A percentile compares a stretch with the other conserved stretches of the same genome.
Evolutionary conservation across 495 filamentous ascomycete species (phyloP).

Genomic region (Evernia prunastri): DNA sequence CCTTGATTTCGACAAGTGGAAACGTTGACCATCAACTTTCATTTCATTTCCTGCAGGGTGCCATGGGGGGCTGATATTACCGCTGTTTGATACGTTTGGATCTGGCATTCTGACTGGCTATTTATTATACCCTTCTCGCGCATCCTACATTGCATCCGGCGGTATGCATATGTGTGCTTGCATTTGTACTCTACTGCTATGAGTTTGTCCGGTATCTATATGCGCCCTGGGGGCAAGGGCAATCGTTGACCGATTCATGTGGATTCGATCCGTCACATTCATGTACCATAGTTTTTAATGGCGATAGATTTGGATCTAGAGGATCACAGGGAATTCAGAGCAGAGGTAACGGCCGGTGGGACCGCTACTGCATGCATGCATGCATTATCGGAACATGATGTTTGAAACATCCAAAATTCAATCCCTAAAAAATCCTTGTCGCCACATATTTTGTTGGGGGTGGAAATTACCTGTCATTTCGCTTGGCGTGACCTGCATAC

Average conservation of each 20-base stretch:
- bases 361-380: not conserved
- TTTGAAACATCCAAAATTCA: too few species aligned
- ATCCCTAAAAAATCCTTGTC: too few species aligned
- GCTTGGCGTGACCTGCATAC: not conserved
- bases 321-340: not conserved
- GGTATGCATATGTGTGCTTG: constrained; percentile 7
- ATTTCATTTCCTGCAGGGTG: not conserved
- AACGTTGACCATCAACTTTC: not conserved
- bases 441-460: not conserved
- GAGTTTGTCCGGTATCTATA: not conserved
- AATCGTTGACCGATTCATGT: not conserved
- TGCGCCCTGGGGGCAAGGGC: constrained; percentile 8
- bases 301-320: not conserved
- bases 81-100: not conserved
- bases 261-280: constrained; percentile 2
- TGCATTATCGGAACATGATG: too few species aligned
- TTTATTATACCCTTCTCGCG: constrained; percentile 14
- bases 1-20: constrained; percentile 1
- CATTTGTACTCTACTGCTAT: not conserved
- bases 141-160: constrained; percentile 11
- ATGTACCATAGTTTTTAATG: constrained; percentile 8
- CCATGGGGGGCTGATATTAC: not conserved
- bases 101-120: constrained; percentile 12
- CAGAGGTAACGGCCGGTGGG: not conserved
- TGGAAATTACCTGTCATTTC: constrained; percentile 2